These are phyloP conservation scores for Trichoderma asperelloides DNA, from an alignment of 495 filamentous ascomycete genomes.

Conservation along the genomic window DNA sequence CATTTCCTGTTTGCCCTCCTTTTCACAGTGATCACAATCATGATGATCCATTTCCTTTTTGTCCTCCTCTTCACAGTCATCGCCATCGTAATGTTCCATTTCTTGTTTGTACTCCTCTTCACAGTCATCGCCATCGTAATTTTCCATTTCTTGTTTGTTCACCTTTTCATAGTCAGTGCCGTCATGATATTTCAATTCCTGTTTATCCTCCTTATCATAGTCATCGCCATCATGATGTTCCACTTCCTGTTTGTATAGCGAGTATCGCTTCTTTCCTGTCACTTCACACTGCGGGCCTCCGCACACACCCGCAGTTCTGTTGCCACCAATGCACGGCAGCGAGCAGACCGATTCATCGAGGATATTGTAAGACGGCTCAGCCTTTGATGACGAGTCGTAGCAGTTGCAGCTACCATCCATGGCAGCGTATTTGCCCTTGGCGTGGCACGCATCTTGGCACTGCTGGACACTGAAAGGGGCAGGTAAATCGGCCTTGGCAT, in stretches of 20 bases:
- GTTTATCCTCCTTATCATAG: no score
- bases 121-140: not conserved
- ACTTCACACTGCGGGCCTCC: not conserved
- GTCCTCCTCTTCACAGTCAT: not conserved
- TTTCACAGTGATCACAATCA: not conserved
- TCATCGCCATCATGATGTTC: not conserved
- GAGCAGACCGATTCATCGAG: not conserved
- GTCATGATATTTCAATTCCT: no score
- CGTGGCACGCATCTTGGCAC: not conserved
- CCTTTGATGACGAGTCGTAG: not conserved
- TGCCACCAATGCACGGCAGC: not conserved
- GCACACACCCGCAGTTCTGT: not conserved
- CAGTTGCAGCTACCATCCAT: not conserved
- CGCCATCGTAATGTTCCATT: not conserved
- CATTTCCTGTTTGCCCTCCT: not conserved
- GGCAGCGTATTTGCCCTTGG: not conserved
- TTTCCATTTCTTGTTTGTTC: no score
- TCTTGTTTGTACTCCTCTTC: not conserved
- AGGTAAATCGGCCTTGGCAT: not conserved
- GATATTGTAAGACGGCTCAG: not conserved
- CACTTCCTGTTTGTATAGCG: not conserved
- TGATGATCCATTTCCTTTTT: not conserved
- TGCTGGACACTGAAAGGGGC: not conserved
- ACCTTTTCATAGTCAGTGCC: no score
- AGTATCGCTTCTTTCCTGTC: not conserved